Evolutionary conservation across 106 monocot genomes (phyloP).

Genomic region (Vanilla planifolia): DNA sequence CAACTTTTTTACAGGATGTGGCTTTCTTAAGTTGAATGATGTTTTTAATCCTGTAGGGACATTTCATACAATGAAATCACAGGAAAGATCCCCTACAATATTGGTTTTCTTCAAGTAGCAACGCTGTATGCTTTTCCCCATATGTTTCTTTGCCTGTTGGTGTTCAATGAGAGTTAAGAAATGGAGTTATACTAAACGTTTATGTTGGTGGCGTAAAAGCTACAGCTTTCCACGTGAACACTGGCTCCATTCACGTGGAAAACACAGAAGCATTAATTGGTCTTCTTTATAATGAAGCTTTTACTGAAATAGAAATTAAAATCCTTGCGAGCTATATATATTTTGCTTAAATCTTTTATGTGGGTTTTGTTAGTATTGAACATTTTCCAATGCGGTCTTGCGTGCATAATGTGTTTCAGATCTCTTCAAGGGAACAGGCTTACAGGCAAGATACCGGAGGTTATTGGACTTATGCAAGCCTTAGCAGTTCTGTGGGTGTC

Average conservation of each 20-base stretch:
- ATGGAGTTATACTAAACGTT: neutral
- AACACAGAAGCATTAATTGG: conserved; percentile 1
- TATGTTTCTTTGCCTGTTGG: neutral
- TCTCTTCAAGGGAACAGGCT: conserved; percentile 94
- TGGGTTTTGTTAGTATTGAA: neutral
- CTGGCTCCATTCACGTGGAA: conserved; percentile 10
- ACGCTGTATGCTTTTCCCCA: conserved; percentile 54
- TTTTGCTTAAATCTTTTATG: neutral
- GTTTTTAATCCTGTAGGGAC: conserved; percentile 46
- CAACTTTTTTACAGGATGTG: neutral
- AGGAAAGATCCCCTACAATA: conserved; percentile 96
- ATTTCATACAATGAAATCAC: conserved; percentile 88
- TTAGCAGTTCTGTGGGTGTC: conserved; percentile 85
- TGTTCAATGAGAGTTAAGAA: neutral
- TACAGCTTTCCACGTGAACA: neutral
- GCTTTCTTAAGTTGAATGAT: neutral
- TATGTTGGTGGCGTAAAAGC: neutral
- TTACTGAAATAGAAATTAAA: neutral
- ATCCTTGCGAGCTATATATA: neutral
- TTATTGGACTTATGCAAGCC: conserved; percentile 98
- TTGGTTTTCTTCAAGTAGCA: conserved; percentile 98
- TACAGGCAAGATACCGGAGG: conserved; percentile 92
- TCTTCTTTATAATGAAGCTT: neutral
- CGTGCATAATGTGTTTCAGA: conserved; percentile 14
- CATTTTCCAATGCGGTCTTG: neutral